Percentiles rank a stretch among this genome's conserved stretches.
Conservation (phyloP, 1,284 basidiomycete species). For the Rhodotorula sp. region DNA sequence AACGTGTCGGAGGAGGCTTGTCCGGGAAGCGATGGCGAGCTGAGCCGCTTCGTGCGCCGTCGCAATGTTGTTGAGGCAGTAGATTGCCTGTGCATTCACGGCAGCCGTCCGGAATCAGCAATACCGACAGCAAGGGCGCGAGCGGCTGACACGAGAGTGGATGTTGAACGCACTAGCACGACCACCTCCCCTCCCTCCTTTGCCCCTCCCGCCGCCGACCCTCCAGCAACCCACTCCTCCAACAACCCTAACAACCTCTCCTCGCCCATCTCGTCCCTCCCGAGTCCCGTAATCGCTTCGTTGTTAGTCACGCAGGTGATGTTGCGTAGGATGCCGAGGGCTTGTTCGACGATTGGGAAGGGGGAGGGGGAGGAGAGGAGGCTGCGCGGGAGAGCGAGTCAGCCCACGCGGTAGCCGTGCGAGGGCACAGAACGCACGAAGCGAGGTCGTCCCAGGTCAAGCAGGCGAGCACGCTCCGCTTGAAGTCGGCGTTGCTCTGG, state of each 20-base stretch:
- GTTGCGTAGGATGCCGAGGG: slow-evolving; percentile 43
- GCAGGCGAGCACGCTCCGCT: slow-evolving; percentile 29
- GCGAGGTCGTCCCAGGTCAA: slow-evolving; percentile 41
- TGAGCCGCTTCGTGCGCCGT: slow-evolving; percentile 31
- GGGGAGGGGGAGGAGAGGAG: not conserved
- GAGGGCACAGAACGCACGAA: slow-evolving; percentile 19
- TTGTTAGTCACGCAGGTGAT: slow-evolving; percentile 35
- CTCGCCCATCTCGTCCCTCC: slow-evolving; percentile 37
- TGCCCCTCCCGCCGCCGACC: not conserved
- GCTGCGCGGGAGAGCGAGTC: not conserved
- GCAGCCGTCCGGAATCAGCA: no score
- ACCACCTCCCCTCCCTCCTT: slow-evolving; percentile 3
- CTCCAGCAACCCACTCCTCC: slow-evolving; percentile 10
- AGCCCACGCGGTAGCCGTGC: no score
- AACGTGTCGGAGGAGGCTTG: slow-evolving; percentile 24
- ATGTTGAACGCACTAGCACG: slow-evolving; percentile 16
- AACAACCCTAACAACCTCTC: slow-evolving; percentile 35
- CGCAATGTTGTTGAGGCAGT: slow-evolving; percentile 42
- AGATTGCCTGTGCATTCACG: slow-evolving; percentile 27
- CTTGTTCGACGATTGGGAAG: slow-evolving; percentile 24
- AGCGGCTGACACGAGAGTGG: no score
- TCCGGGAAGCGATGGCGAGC: slow-evolving; percentile 37
- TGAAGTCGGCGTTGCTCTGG: slow-evolving; percentile 35
- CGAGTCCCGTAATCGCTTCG: slow-evolving; percentile 31
- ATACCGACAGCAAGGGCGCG: not conserved